Percentiles rank a stretch among this genome's conserved stretches.
phyloP scores from a whole-genome alignment of 169 alveolate genomes.

The Plasmodium falciparum region DNA sequence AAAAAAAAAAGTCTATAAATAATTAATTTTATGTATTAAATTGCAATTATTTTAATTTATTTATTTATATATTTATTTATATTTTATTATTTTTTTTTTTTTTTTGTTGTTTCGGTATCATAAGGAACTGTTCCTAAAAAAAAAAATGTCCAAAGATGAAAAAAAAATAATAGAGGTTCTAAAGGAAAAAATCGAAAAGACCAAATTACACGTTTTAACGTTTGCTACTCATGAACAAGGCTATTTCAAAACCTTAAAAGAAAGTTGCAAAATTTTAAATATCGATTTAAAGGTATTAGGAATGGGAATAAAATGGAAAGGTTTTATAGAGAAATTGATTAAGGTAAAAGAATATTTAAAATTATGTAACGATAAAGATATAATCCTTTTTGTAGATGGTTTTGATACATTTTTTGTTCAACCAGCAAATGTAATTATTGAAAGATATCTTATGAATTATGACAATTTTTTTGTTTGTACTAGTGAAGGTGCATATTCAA shows the following conservation, averaged over 20 bases:
- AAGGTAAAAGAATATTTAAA: constrained; percentile 60
- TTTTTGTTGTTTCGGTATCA: neutral
- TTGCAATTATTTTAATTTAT: too few species aligned
- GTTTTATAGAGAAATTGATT: constrained; percentile 44
- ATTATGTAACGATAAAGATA: constrained; percentile 48
- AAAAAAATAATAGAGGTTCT: constrained; percentile 9
- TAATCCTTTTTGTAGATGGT: constrained; percentile 70
- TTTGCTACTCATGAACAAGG: constrained; percentile 75
- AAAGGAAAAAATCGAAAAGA: constrained; percentile 21
- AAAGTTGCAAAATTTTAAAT: constrained; percentile 52
- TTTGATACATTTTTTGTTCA: constrained; percentile 65
- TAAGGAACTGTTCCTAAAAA: neutral
- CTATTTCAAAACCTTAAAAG: constrained; percentile 54
- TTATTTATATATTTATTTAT: too few species aligned
- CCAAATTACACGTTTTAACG: constrained; percentile 57
- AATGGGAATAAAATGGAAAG: constrained; percentile 71
- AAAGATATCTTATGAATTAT: constrained; percentile 64
- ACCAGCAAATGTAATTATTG: constrained; percentile 65
- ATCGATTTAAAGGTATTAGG: constrained; percentile 46
- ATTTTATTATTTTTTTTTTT: neutral
- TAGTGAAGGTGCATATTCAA: constrained; percentile 57
- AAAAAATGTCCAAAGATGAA: constrained; percentile 3
- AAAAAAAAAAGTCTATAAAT: too few species aligned
- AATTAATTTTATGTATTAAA: too few species aligned
- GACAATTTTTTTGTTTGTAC: constrained; percentile 71